Conservation (phyloP, 1,139 yeast genomes). For the Candida frijolesensis region DNA sequence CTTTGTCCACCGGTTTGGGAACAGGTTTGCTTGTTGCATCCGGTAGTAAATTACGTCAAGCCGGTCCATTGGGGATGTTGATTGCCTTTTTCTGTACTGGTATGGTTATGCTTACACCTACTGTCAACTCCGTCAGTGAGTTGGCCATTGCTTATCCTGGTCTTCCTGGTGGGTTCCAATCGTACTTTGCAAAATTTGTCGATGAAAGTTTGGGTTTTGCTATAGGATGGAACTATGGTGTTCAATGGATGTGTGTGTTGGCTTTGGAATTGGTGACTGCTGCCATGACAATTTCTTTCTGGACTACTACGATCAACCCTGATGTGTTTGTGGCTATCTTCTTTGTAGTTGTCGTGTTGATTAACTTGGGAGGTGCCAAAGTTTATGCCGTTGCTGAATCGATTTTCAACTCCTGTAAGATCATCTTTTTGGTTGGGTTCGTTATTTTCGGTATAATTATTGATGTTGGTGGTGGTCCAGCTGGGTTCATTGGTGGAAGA, state of each 20-base stretch:
- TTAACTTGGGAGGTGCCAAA: conserved; percentile 35
- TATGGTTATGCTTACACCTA: conserved; percentile 30
- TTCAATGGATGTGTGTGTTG: conserved; percentile 41
- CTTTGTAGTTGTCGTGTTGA: conserved; percentile 28
- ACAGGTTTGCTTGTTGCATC: conserved; percentile 45
- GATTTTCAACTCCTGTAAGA: conserved; percentile 32
- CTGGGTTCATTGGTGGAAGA: conserved; percentile 34
- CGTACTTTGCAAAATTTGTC: conserved; percentile 39
- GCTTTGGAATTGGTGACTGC: conserved; percentile 45
- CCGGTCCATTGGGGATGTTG: conserved; percentile 41
- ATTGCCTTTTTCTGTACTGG: conserved; percentile 38
- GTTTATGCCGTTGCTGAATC: conserved; percentile 39
- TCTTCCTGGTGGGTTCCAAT: conserved; percentile 42
- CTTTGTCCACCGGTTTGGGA: conserved; percentile 47
- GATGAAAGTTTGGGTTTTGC: conserved; percentile 44
- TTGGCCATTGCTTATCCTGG: conserved; percentile 40
- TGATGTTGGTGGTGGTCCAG: conserved; percentile 36
- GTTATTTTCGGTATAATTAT: conserved; percentile 31
- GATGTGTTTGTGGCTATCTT: conserved; percentile 36
- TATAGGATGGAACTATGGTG: conserved; percentile 44
- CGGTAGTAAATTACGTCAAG: conserved; percentile 32
- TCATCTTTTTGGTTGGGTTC: conserved; percentile 35
- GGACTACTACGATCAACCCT: conserved; percentile 30
- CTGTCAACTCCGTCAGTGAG: conserved; percentile 37
- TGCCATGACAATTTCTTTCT: conserved; percentile 35